Conservation (phyloP, 116 monocot species). For the Cymodocea nodosa region DNA sequence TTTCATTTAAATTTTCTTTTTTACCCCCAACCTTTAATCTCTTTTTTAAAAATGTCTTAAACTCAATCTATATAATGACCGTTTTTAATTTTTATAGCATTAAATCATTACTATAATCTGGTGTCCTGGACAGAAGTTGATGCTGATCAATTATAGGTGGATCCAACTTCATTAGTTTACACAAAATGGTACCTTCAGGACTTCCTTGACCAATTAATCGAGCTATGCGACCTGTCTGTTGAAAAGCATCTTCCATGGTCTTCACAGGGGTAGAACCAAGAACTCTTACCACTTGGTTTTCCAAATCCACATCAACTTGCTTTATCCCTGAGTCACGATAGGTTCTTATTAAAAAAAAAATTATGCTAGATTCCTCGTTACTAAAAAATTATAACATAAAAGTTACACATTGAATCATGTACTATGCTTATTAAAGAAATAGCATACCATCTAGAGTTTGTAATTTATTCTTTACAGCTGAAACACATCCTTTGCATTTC, state of each 20-base stretch:
- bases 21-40: too few species aligned
- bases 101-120: neutral
- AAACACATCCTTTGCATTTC: conserved; percentile 86
- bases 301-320: conserved; percentile 61
- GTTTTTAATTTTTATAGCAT: too few species aligned
- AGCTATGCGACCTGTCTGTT: conserved; percentile 54
- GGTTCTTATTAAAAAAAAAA: neutral
- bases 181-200: conserved; percentile 48
- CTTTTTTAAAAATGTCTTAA: too few species aligned
- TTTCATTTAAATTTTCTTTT: too few species aligned
- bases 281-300: conserved; percentile 78
- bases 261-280: conserved; percentile 63
- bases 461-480: conserved; percentile 62
- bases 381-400: neutral
- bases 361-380: neutral
- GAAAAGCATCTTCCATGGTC: conserved; percentile 57
- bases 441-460: conserved; percentile 52
- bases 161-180: neutral
- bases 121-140: neutral
- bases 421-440: neutral
- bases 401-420: neutral
- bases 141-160: neutral
- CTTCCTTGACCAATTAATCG: conserved; percentile 86
- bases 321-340: conserved; percentile 39
- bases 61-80: too few species aligned